Conservation (phyloP, 2,329 filamentous ascomycete genomes). For the Aspergillus brasiliensis region DNA sequence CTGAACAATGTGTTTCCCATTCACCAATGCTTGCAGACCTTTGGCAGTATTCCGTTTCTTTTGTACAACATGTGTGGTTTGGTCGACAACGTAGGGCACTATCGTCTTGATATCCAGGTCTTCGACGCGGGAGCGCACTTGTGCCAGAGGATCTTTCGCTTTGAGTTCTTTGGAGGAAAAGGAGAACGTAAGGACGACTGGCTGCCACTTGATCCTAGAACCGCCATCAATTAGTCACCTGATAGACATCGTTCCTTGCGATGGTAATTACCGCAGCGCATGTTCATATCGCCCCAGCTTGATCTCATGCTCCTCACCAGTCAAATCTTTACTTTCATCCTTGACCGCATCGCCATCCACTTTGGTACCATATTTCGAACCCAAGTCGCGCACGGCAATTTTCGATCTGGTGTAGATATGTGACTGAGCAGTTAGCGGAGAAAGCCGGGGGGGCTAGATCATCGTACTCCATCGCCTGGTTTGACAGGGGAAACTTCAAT, state of each 20-base stretch:
- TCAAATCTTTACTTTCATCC: constrained; percentile 61
- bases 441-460: neutral
- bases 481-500: constrained; percentile 69
- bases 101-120: constrained; percentile 86
- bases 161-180: constrained; percentile 72
- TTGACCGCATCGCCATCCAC: constrained; percentile 74
- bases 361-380: constrained; percentile 81
- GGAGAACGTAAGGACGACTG: constrained; percentile 79
- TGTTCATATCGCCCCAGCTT: constrained; percentile 71
- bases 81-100: constrained; percentile 66
- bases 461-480: constrained; percentile 66
- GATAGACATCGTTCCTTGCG: neutral
- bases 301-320: constrained; percentile 63
- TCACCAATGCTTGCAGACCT: constrained; percentile 81
- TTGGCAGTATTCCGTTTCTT: constrained; percentile 89
- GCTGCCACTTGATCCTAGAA: constrained; percentile 72
- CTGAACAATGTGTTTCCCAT: constrained; percentile 75
- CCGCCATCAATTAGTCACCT: neutral
- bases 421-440: constrained; percentile 48
- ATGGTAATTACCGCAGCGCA: constrained; percentile 43
- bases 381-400: constrained; percentile 73
- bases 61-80: constrained; percentile 85
- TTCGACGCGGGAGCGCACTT: constrained; percentile 69
- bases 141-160: constrained; percentile 61
- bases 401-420: constrained; percentile 66